Percentiles rank a stretch among this genome's conserved stretches.
phyloP scores from a whole-genome alignment of 2,329 filamentous ascomycete genomes.

The Diaporthe capsici region DNA sequence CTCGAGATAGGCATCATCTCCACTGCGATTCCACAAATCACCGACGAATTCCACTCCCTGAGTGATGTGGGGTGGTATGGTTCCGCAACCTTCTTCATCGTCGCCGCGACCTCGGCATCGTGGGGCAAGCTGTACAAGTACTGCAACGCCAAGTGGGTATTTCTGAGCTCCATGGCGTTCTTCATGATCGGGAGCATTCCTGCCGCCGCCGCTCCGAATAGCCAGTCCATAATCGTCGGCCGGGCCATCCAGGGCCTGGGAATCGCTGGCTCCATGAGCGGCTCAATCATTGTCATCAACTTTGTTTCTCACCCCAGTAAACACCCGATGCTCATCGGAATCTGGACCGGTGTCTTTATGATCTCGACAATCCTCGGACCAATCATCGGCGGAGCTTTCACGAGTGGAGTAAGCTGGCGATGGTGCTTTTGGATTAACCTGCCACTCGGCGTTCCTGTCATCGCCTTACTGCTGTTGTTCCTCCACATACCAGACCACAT shows the following conservation, averaged over 20 bases:
- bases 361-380: conserved; percentile 60
- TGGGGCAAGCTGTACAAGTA: too few species aligned
- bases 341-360: conserved; percentile 28
- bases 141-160: too few species aligned
- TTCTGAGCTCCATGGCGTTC: background rate
- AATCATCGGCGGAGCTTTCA: conserved; percentile 70
- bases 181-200: conserved; percentile 34
- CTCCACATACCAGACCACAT: conserved; percentile 20
- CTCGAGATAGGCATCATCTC: too few species aligned
- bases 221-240: conserved; percentile 34
- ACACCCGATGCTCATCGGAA: conserved; percentile 33
- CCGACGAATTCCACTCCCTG: too few species aligned
- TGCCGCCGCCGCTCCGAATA: conserved; percentile 35
- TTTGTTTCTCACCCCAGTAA: conserved; percentile 30
- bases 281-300: conserved; percentile 38
- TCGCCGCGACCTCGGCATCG: too few species aligned
- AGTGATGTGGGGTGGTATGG: too few species aligned
- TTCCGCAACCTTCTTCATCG: too few species aligned
- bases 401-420: conserved; percentile 68
- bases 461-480: conserved; percentile 14
- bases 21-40: too few species aligned
- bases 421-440: conserved; percentile 64
- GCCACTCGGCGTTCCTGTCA: conserved; percentile 42
- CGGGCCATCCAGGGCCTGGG: conserved; percentile 37
- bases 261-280: conserved; percentile 23